Evolutionary conservation across 1,284 basidiomycete species (phyloP).

Genomic region (Gymnopus androsaceus): DNA sequence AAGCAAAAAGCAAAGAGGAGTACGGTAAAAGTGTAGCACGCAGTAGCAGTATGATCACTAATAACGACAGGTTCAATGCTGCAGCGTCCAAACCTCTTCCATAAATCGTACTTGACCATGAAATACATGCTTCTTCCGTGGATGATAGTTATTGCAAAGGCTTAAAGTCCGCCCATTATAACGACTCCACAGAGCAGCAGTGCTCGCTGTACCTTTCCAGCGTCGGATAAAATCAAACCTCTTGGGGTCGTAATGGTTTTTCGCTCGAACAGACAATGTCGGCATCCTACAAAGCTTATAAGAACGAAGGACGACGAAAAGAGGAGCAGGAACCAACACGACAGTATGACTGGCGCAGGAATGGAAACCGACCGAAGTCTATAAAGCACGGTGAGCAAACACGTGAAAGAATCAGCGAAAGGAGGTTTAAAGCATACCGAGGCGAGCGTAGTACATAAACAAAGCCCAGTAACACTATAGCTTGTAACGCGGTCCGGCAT

Average conservation of each 20-base stretch:
- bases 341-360: slow-evolving; percentile 55
- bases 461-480: slow-evolving; percentile 54
- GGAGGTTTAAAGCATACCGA: slow-evolving; percentile 23
- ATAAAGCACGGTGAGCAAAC: neutral
- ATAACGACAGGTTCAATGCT: too few relatives aligned
- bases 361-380: slow-evolving; percentile 59
- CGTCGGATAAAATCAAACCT: neutral
- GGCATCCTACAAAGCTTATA: slow-evolving; percentile 29
- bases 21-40: too few relatives aligned
- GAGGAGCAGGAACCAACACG: slow-evolving; percentile 35
- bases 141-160: neutral
- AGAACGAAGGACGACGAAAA: neutral
- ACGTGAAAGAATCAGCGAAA: neutral
- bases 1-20: too few relatives aligned
- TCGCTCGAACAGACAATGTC: slow-evolving; percentile 45
- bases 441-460: slow-evolving; percentile 56
- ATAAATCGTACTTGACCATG: slow-evolving; percentile 9
- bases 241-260: slow-evolving; percentile 40
- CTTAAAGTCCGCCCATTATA: neutral
- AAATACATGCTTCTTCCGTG: slow-evolving; percentile 8
- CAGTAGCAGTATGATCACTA: too few relatives aligned
- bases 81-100: too few relatives aligned
- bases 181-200: neutral
- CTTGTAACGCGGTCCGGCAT: slow-evolving; percentile 44
- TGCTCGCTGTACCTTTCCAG: neutral